Conservation (phyloP, 495 filamentous ascomycete genomes). For the Penicillium tannophilum region DNA sequence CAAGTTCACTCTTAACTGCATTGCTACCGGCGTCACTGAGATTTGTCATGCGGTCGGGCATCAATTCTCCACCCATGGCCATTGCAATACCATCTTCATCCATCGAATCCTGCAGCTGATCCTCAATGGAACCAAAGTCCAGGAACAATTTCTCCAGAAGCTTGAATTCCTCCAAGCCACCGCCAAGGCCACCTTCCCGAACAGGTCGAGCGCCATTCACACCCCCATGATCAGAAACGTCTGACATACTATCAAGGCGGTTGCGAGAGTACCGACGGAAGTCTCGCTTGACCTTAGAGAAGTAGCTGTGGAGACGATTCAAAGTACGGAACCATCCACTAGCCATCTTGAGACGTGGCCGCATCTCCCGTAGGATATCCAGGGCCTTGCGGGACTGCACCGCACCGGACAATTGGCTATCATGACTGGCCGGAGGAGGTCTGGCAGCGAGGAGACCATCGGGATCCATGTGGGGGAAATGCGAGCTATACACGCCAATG, state of each 20-base stretch:
- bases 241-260: constrained; percentile 34
- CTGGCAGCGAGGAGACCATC: constrained; percentile 56
- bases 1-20: constrained; percentile 45
- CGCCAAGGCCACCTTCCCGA: constrained; percentile 57
- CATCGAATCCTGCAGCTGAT: constrained; percentile 37
- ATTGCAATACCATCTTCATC: constrained; percentile 40
- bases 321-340: constrained; percentile 71
- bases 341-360: constrained; percentile 68
- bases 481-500: constrained; percentile 65
- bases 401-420: constrained; percentile 34
- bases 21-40: constrained; percentile 46
- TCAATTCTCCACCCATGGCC: constrained; percentile 22
- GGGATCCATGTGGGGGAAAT: constrained; percentile 80
- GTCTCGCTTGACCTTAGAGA: constrained; percentile 63
- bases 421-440: constrained; percentile 25
- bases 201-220: constrained; percentile 44
- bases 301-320: constrained; percentile 67
- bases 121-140: constrained; percentile 57
- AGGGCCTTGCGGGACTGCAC: constrained; percentile 52
- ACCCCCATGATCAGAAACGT: constrained; percentile 37
- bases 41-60: constrained; percentile 37
- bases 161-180: constrained; percentile 74
- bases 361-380: constrained; percentile 63
- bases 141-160: constrained; percentile 58
- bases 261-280: constrained; percentile 53